Base-by-base conservation (phyloP, 129 eudicot genomes). In the Escallonia herrerae region DNA sequence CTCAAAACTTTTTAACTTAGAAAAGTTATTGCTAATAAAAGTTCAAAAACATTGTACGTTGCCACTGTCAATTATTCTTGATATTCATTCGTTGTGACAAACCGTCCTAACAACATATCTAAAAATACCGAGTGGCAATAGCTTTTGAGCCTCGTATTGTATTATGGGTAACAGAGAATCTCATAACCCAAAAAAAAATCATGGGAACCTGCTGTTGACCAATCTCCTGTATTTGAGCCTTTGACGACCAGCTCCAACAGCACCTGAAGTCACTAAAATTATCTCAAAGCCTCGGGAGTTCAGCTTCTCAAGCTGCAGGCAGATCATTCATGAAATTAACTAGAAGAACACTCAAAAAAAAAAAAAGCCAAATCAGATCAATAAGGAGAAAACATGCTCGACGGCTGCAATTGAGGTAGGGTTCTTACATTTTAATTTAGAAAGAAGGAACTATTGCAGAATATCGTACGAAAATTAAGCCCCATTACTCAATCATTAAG, bases 221-320 rank as follows among this genome's bases (percentile, higher is more conserved):
- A 87, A 72, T 78, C 65, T 85, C 76, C 97, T 76, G 71, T 84
- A 91, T 65, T 75, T 82, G 15, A 91, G 94, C 85, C 97, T 76
- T 72, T 91, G 97, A 55, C 95, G 95, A 50, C 97, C 97, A 55
- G 83, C 95, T 67, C 97, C 95, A 74, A 91, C 97, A 55, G 97
- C 97, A 66, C 97, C 97, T 37, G 97, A 91, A 44, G 97, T 80
- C 63, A 91, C 97, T 60, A 91, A 81, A 70, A 91, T 87, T 43
- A 91, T 58, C 10, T 91, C 96, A 75, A 70, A 85, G 63, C 97
- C 97, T 37, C 83, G 76, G 47, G 86, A 74, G 68, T 87, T 91
- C 74, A 91, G 71, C 78, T 70, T 80, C 63, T 87, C 80, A 43
- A 91, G 80, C 97, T 91, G 86, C 76, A 86, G 58, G 6, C 10